Percentiles rank a stretch among this genome's conserved stretches.
phyloP scores from a whole-genome alignment of 176 grass and related monocot genomes.

The Ananas comosus region DNA sequence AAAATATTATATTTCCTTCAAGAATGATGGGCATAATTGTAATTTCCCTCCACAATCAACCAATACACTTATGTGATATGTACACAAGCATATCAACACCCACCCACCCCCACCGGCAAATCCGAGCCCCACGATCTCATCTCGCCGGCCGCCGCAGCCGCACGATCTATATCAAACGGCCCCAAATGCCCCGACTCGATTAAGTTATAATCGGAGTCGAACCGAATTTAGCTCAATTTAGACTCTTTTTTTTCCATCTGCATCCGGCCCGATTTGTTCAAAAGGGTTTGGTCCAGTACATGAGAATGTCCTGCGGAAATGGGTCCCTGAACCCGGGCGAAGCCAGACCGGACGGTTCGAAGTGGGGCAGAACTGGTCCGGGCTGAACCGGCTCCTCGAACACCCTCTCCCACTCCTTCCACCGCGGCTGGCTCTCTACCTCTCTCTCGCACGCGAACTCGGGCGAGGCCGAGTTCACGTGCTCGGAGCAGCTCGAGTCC shows the following conservation, averaged over 20 bases:
- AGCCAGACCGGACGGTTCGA: conserved; percentile 1
- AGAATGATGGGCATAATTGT: neutral
- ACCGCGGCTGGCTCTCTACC: conserved; percentile 59
- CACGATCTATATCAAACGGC: neutral
- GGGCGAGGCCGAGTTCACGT: conserved; percentile 22
- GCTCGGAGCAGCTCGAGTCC: conserved; percentile 63
- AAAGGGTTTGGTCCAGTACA: conserved; percentile 52
- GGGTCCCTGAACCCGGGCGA: conserved; percentile 25
- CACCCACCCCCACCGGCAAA: neutral
- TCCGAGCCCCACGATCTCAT: neutral
- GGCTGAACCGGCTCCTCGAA: conserved; percentile 6
- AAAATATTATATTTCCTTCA: neutral
- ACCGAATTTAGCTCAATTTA: neutral
- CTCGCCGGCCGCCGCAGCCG: neutral
- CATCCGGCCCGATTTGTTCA: neutral
- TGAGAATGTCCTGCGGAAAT: conserved; percentile 52
- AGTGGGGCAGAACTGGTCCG: conserved; percentile 17
- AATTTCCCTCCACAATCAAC: neutral
- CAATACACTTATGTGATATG: neutral
- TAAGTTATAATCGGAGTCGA: neutral
- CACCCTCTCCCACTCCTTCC: conserved; percentile 47
- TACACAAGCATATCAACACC: neutral
- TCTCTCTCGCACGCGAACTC: conserved; percentile 39
- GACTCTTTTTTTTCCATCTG: neutral
- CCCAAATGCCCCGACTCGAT: neutral